Evolutionary conservation across 805 yeast genomes (phyloP).

Genomic region (Pichia insulana): DNA sequence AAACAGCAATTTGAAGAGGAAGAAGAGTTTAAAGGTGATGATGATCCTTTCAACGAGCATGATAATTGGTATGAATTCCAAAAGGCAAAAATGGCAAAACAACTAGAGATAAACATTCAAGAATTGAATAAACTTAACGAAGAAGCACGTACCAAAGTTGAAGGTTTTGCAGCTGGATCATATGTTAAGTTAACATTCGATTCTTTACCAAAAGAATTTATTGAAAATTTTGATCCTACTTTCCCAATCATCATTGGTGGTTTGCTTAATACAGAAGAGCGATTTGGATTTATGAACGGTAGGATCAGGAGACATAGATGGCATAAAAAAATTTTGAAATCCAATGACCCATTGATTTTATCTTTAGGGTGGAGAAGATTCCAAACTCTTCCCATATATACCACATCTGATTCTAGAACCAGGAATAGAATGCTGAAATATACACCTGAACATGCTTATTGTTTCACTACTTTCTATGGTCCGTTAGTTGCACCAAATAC

Average conservation of each 20-base stretch:
- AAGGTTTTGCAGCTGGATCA: constrained; percentile 89
- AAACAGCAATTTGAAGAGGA: constrained; percentile 85
- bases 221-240: constrained; percentile 75
- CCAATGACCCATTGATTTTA: constrained; percentile 89
- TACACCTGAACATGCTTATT: constrained; percentile 96
- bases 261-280: constrained; percentile 76
- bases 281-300: constrained; percentile 88
- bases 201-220: constrained; percentile 78
- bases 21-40: constrained; percentile 70
- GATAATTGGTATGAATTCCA: constrained; percentile 98
- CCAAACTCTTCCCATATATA: constrained; percentile 91
- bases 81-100: constrained; percentile 95
- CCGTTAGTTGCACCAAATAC: constrained; percentile 97
- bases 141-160: constrained; percentile 70
- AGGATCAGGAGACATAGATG: constrained; percentile 97
- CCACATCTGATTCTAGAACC: constrained; percentile 95
- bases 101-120: constrained; percentile 83
- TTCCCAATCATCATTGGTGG: constrained; percentile 91
- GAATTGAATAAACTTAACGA: constrained; percentile 66
- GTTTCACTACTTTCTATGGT: constrained; percentile 93
- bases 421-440: constrained; percentile 96
- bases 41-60: constrained; percentile 55
- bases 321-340: constrained; percentile 92
- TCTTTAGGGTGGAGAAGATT: constrained; percentile 98
- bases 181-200: constrained; percentile 87